Evolutionary conservation across 1,284 basidiomycete genomes (phyloP).

Genomic region (Moesziomyces antarcticus): DNA sequence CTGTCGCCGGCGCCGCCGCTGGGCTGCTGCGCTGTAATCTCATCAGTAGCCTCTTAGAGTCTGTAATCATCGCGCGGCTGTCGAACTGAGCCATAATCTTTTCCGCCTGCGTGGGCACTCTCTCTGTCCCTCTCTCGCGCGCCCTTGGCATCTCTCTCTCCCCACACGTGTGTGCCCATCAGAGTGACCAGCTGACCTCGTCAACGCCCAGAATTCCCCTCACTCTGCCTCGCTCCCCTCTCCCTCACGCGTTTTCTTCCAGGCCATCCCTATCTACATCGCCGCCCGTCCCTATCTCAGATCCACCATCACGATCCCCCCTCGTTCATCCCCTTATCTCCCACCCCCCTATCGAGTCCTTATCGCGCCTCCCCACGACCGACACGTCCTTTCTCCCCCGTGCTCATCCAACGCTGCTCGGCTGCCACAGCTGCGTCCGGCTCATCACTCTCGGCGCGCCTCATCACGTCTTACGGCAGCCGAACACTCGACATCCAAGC

Average conservation of each 20-base stretch:
- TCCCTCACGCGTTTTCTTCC: background rate
- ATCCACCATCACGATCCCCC: slow-evolving; percentile 15
- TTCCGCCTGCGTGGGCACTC: slow-evolving; percentile 12
- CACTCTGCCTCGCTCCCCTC: background rate
- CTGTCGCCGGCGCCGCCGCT: background rate
- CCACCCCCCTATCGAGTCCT: slow-evolving; percentile 7
- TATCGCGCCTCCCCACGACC: slow-evolving; percentile 21
- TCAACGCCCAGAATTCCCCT: too few relatives aligned
- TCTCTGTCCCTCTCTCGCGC: background rate
- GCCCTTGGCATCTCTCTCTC: background rate
- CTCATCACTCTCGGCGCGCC: background rate
- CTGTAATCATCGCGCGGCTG: slow-evolving; percentile 11
- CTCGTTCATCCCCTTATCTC: slow-evolving; percentile 37
- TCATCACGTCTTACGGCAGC: background rate
- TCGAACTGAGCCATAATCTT: background rate
- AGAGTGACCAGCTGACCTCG: slow-evolving; percentile 20
- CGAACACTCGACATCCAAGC: background rate
- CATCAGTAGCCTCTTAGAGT: background rate
- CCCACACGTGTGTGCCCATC: slow-evolving; percentile 6
- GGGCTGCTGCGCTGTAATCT: background rate
- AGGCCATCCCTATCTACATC: slow-evolving; percentile 6
- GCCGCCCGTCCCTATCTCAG: slow-evolving; percentile 19
- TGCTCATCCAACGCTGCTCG: slow-evolving; percentile 9
- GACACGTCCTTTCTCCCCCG: slow-evolving; percentile 15
- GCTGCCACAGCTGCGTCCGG: slow-evolving; percentile 2